phyloP scores from a whole-genome alignment of 495 filamentous ascomycete genomes.

The Aspergillus bridgeri region DNA sequence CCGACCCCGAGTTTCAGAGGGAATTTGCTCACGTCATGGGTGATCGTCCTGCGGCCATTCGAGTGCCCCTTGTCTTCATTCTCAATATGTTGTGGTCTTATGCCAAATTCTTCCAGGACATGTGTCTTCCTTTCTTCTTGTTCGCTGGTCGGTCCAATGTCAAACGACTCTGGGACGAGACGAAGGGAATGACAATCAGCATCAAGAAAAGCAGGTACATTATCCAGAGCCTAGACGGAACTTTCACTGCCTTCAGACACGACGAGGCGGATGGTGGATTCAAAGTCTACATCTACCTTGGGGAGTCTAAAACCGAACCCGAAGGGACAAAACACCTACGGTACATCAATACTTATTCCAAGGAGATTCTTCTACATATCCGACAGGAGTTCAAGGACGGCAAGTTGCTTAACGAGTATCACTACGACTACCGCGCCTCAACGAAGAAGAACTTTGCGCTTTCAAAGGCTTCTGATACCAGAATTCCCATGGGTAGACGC shows the following conservation, averaged over 20 bases:
- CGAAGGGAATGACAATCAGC: slow-evolving; percentile 44
- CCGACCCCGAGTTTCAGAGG: slow-evolving; percentile 57
- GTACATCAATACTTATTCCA: slow-evolving; percentile 46
- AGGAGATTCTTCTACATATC: slow-evolving; percentile 44
- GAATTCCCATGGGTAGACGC: slow-evolving; percentile 45
- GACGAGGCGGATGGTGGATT: slow-evolving; percentile 36
- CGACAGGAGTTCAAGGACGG: slow-evolving; percentile 48
- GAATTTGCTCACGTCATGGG: slow-evolving; percentile 51
- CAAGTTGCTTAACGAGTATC: slow-evolving; percentile 46
- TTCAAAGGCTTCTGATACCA: slow-evolving; percentile 25
- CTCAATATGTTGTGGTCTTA: slow-evolving; percentile 52
- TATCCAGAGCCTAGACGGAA: slow-evolving; percentile 44
- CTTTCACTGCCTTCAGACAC: slow-evolving; percentile 48
- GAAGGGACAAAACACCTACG: slow-evolving; percentile 38
- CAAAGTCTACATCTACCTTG: slow-evolving; percentile 46
- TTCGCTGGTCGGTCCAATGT: slow-evolving; percentile 46
- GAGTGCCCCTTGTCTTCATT: slow-evolving; percentile 34
- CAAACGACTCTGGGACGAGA: slow-evolving; percentile 42
- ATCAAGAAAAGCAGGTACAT: slow-evolving; percentile 44
- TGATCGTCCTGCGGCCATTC: slow-evolving; percentile 29
- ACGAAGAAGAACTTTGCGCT: slow-evolving; percentile 32
- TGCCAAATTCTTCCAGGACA: slow-evolving; percentile 34
- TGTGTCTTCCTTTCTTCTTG: slow-evolving; percentile 46
- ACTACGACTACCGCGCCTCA: slow-evolving; percentile 46
- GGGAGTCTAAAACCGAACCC: slow-evolving; percentile 44